Percentiles rank a stretch among this genome's conserved stretches.
Evolutionary conservation across 345 rosid species (phyloP).

Genomic region (Boechera stricta): DNA sequence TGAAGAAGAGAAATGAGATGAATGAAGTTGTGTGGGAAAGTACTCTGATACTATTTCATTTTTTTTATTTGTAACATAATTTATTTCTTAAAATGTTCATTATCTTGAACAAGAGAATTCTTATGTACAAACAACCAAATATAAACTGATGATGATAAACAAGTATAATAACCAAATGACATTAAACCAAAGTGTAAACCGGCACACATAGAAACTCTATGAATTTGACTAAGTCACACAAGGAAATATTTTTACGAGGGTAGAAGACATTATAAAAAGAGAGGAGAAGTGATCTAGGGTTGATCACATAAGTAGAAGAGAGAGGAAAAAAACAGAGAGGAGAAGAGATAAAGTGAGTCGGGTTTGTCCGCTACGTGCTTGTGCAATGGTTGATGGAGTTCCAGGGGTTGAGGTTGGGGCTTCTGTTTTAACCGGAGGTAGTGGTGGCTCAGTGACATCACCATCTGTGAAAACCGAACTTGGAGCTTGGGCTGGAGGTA

Average conservation of each 20-base stretch:
- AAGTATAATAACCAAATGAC: not conserved
- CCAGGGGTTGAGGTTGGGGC: slow-evolving; percentile 32
- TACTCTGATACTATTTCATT: not conserved
- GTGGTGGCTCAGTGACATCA: slow-evolving; percentile 12
- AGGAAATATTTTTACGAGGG: not conserved
- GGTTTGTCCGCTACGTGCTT: slow-evolving; percentile 52
- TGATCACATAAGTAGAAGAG: slow-evolving; percentile 34
- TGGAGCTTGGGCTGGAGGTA: slow-evolving; percentile 73
- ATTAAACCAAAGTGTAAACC: not conserved
- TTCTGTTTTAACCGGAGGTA: not conserved
- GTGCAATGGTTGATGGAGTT: slow-evolving; percentile 40
- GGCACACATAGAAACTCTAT: not conserved
- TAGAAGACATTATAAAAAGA: not conserved
- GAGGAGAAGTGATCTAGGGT: not conserved
- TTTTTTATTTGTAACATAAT: not conserved
- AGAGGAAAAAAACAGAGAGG: slow-evolving; percentile 44
- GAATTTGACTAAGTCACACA: no score
- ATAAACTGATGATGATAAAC: not conserved
- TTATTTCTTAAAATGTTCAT: not conserved
- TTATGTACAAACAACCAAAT: not conserved
- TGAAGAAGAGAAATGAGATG: no score
- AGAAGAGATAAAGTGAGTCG: slow-evolving; percentile 45
- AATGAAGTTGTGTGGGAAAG: not conserved
- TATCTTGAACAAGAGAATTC: not conserved
- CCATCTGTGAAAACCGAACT: slow-evolving; percentile 43